Percentiles rank a stretch among this genome's conserved stretches.
These are phyloP conservation scores for Suillus subaureus DNA, from an alignment of 768 basidiomycete species.

Conservation along the genomic window DNA sequence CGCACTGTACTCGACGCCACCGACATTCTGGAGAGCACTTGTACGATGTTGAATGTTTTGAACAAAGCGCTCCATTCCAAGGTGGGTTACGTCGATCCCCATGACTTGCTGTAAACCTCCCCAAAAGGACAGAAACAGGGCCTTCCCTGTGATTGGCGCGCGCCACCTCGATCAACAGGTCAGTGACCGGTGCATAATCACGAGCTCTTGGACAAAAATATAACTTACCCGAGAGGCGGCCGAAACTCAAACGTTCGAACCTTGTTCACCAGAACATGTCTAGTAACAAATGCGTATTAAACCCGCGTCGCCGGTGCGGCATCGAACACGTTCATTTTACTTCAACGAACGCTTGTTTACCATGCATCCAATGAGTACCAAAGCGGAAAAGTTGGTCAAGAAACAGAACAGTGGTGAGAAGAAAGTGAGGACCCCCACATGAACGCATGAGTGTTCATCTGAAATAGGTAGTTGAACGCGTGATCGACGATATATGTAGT, in stretches of 20 bases:
- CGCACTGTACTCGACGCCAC: not conserved
- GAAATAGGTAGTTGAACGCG: not conserved
- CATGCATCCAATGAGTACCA: not conserved
- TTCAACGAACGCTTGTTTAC: not conserved
- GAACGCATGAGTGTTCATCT: not conserved
- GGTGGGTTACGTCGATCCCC: not conserved
- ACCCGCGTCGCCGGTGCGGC: not conserved
- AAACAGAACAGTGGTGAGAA: not conserved
- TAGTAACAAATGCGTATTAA: not conserved
- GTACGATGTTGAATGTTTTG: too few species aligned
- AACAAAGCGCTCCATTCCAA: not conserved
- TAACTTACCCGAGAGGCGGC: not conserved
- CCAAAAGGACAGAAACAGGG: not conserved
- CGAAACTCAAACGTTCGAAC: not conserved
- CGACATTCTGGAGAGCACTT: not conserved
- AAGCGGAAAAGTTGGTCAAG: not conserved
- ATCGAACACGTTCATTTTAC: not conserved
- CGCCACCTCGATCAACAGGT: not conserved
- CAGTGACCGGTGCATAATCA: not conserved
- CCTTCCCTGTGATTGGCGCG: not conserved
- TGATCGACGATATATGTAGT: not conserved
- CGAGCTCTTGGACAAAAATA: not conserved
- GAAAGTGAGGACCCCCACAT: not conserved
- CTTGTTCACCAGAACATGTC: not conserved
- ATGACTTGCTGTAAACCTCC: not conserved